Percentiles rank a stretch among this genome's conserved stretches.
These are phyloP conservation scores for Saturnispora dispora DNA, from an alignment of 805 yeast species.

Conservation along the genomic window DNA sequence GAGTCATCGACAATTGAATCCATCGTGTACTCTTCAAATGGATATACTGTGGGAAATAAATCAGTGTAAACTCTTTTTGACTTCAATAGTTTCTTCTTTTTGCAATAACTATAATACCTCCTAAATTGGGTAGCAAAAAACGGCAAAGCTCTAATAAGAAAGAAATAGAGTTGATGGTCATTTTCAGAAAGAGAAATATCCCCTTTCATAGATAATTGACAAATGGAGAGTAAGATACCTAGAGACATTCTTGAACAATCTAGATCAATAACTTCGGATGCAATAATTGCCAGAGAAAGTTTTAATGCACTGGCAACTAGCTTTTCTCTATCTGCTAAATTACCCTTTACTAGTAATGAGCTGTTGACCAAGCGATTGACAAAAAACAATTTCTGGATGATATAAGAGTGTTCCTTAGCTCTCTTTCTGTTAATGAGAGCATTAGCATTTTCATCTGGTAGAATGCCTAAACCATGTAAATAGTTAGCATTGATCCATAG, in stretches of 20 bases:
- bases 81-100: slow-evolving; percentile 33
- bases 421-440: slow-evolving; percentile 29
- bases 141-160: slow-evolving; percentile 46
- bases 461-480: slow-evolving; percentile 43
- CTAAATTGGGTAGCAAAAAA: slow-evolving; percentile 42
- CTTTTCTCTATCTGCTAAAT: slow-evolving; percentile 18
- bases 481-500: slow-evolving; percentile 47
- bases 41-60: slow-evolving; percentile 60
- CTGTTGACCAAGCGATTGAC: slow-evolving; percentile 46
- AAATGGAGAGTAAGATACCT: slow-evolving; percentile 44
- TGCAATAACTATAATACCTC: slow-evolving; percentile 42
- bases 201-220: slow-evolving; percentile 24
- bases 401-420: slow-evolving; percentile 44
- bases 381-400: slow-evolving; percentile 51
- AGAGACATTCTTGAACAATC: slow-evolving; percentile 59
- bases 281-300: slow-evolving; percentile 52
- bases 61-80: slow-evolving; percentile 58
- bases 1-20: slow-evolving; percentile 70
- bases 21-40: slow-evolving; percentile 54
- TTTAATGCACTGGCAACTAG: slow-evolving; percentile 31
- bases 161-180: slow-evolving; percentile 32
- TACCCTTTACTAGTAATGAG: slow-evolving; percentile 22
- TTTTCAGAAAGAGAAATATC: slow-evolving; percentile 19
- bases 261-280: slow-evolving; percentile 39
- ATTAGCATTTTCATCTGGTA: slow-evolving; percentile 23